Base-by-base conservation (phyloP, 2,329 filamentous ascomycete genomes). In the Fusarium duplospermum region DNA sequence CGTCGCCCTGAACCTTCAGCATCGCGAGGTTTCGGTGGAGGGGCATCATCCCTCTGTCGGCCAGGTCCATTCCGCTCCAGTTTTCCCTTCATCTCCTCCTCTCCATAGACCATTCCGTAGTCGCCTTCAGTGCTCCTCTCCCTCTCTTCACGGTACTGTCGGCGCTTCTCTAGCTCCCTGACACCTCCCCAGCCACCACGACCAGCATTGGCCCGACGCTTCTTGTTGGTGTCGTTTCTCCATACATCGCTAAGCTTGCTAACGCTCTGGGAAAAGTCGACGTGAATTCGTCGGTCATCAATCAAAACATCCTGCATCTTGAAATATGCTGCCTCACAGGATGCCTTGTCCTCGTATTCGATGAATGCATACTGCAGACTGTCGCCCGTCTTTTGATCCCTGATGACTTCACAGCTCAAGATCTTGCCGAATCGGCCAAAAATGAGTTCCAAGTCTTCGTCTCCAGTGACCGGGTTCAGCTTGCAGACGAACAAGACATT, bases 401-500 rank as follows among this genome's bases (percentile, higher is more conserved):
- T 89, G 72, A 99, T 98, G 36, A 99, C 94, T 84, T 99, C 96
- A 81, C 96, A 99, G 56, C 94, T 97, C 27, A 98, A 83, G 47
- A 99, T 98, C 80, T 93, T 96, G 76, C 96, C 96, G 78, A 99
- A 99, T 0, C 96, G 95, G 66, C 94, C 96, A 84, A 99, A 99
- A 72, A 99, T 98, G 74, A 98, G 89, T 81, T 98, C 93, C 56
- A 99, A 87, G 81, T 99, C 96, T 79, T 97, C 93, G 79, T 98
- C 96, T 80, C 94, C 93, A 11, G 96, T 99, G 56, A 99, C 95
- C 0, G 96, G 96, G 78, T 99, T 99, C 50, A 99, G 88, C 82
- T 99, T 99, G 92, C 96, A 99, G 50, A 99, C 95, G 81, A 99
- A 99, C 2, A 99, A 88, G 16, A 99, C 92, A 82, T 99, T 98